Base-by-base conservation (phyloP, 495 filamentous ascomycete genomes). In the Lasiosphaeria miniovina region DNA sequence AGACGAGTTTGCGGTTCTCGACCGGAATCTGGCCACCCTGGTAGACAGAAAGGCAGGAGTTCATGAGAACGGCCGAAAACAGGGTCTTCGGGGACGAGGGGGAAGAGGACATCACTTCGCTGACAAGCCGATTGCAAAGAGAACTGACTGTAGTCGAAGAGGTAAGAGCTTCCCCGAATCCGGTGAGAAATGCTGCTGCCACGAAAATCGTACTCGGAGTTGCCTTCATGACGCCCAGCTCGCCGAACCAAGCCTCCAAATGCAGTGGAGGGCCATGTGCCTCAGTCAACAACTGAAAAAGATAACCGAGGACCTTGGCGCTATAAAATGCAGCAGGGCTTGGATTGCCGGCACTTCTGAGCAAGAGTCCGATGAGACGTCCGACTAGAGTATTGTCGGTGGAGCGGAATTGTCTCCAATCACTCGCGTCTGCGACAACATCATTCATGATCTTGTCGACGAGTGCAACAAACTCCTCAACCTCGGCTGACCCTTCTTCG, bases 1-100 rank as follows among this genome's bases (percentile, higher is more conserved):
- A 91, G 3, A 97, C 85, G 38, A 91, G 65, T 38, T 93, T 82
- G 65, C 93, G 91, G 35, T 88, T 89, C 14, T 90, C 88, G 51
- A 96, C 79, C 6, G 77, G 79, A 11, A 80, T 54, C 43, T 76
- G 66, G 10, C 68, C 71, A 0, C 60, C 51, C 35, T 79, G 74
- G 57, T 79, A 84, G 48, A 82, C 68, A 24, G 64, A 65, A 52
- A 76, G 61, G 55, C 74, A 74, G 34, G 71, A 56, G 53, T 80
- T 78, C n/a, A 83, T 68, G 6, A 83, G 65, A 7, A 79, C 72
- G 4, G 83, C 58, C 0, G 61, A 67, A 0, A 62, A 59, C 38
- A 82, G 64, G 2, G 74, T 77, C 74, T 77, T 35, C 72, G 70
- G 35, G 62, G 62, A 6, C 61, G 65, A 7, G 65, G 60, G 43